These are phyloP conservation scores for Calocybe indica DNA, from an alignment of 768 basidiomycete species.

Conservation along the genomic window DNA sequence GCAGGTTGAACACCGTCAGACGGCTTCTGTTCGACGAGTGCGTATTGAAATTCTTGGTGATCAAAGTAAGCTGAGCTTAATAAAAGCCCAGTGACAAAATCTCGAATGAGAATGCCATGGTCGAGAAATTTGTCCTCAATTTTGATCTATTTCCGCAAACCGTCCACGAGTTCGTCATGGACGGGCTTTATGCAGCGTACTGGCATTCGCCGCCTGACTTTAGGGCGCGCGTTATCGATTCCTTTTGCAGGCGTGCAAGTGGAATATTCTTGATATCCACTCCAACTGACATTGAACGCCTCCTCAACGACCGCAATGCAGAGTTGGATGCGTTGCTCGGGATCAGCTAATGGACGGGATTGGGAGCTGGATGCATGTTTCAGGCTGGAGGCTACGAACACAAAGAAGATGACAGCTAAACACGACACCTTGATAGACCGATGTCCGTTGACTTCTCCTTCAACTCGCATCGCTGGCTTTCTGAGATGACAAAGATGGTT, in stretches of 20 bases:
- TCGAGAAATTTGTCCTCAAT: neutral
- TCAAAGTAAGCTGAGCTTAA: too few species aligned
- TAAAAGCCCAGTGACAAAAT: neutral
- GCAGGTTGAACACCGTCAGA: neutral
- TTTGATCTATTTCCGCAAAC: slow-evolving; percentile 2
- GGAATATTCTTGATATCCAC: neutral
- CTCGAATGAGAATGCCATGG: neutral
- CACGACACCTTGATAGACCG: too few species aligned
- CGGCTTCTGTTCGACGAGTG: neutral
- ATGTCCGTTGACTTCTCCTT: too few species aligned
- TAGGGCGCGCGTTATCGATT: slow-evolving; percentile 1
- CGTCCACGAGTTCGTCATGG: neutral
- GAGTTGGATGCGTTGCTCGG: too few species aligned
- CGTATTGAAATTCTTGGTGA: neutral
- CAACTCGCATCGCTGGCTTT: too few species aligned
- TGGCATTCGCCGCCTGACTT: slow-evolving; percentile 3
- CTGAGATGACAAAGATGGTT: slow-evolving; percentile 35
- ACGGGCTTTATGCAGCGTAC: slow-evolving; percentile 1
- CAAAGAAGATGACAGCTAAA: too few species aligned
- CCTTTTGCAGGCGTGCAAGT: neutral
- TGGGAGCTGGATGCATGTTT: neutral
- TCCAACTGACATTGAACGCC: neutral
- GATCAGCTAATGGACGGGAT: too few species aligned
- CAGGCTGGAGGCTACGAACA: neutral
- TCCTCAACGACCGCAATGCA: too few species aligned